A percentile compares a stretch with the other conserved stretches of the same genome.
Evolutionary conservation across 208 protist species (phyloP).

Genomic region (Leishmania lainsoni): DNA sequence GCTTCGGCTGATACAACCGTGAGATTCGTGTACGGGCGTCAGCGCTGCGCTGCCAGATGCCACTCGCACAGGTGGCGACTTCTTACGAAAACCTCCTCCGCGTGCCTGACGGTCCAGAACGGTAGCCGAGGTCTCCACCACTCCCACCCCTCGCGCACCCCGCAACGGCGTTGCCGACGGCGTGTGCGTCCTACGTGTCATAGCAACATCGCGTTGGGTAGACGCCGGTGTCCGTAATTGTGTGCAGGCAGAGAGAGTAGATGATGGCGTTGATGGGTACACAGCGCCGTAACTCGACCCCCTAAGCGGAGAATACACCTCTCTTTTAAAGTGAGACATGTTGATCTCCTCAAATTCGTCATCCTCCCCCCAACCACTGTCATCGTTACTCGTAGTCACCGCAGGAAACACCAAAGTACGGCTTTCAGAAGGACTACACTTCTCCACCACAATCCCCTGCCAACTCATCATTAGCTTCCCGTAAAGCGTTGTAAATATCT

Average conservation of each 20-base stretch:
- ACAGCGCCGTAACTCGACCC: not conserved
- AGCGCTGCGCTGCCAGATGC: not conserved
- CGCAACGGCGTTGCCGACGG: slow-evolving; percentile 14
- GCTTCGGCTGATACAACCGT: not conserved
- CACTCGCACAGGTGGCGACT: slow-evolving; percentile 25
- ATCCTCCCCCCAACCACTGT: slow-evolving; percentile 37
- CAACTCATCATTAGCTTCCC: slow-evolving; percentile 29
- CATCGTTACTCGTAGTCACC: not conserved
- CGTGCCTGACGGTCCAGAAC: slow-evolving; percentile 5
- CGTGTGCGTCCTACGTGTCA: slow-evolving; percentile 7
- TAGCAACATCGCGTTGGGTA: not conserved
- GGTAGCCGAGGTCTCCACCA: not conserved
- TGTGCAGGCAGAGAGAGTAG: not conserved
- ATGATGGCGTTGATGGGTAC: not conserved
- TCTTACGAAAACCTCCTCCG: slow-evolving; percentile 37
- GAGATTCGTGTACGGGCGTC: not conserved
- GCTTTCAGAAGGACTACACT: not conserved
- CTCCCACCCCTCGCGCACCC: not conserved
- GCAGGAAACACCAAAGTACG: too few relatives aligned
- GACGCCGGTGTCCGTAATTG: not conserved
- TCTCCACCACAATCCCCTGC: slow-evolving; percentile 13
- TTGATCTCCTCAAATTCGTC: slow-evolving; percentile 46
- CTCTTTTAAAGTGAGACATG: slow-evolving; percentile 3
- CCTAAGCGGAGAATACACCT: not conserved
- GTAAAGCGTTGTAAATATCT: slow-evolving; percentile 23